Base-by-base conservation (phyloP, 2,329 filamentous ascomycete genomes). In the Fusarium brevicatenulatum region DNA sequence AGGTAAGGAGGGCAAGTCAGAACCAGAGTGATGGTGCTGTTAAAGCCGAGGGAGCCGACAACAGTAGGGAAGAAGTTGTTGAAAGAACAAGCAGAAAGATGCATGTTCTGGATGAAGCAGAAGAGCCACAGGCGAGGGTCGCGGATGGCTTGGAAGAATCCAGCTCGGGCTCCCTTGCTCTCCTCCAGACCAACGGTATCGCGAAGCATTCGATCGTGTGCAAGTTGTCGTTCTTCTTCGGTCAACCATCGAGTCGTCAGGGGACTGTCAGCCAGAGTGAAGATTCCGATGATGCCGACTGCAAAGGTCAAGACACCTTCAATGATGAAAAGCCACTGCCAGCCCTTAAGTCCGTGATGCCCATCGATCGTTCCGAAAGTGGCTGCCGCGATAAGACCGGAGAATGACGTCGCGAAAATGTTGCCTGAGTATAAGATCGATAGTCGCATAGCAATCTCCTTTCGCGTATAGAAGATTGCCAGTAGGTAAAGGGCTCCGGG, bases 1-100 rank as follows among this genome's bases (percentile, higher is more conserved):
- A 85, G 77, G 53, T 86, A 86, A 2, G 85, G 85, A 0, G 85
- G 85, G 4, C 82, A 83, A 1, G 85, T 87, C 9, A 87, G 80
- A 12, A 87, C 79, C 15, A 87, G 74, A 12, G 80, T 85, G 61
- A 83, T 78, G 5, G 82, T 86, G 69, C 76, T 69, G 68, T 73
- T 74, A 63, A 78, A 83, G 15, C 78, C 75, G 15, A 83, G 76
- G 1, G 81, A 78, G 6, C 66, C 71, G 39, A 83, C 78, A 7
- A 83, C 75, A 0, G 80, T 81, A 2, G 79, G 72, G 64, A 76
- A 79, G 68, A 70, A 78, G 59, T 78, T 76, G 40, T 78, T 76
- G 40, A 81, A 78, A 16, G 78, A 80, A 32, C 80, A 81, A 16
- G 77, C 78, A 2, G 81, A 82, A 16, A 83, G 72, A 5, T 79